A percentile compares a stretch with the other conserved stretches of the same genome.
phyloP scores from a whole-genome alignment of 768 basidiomycete species.

The Mycena filopes region DNA sequence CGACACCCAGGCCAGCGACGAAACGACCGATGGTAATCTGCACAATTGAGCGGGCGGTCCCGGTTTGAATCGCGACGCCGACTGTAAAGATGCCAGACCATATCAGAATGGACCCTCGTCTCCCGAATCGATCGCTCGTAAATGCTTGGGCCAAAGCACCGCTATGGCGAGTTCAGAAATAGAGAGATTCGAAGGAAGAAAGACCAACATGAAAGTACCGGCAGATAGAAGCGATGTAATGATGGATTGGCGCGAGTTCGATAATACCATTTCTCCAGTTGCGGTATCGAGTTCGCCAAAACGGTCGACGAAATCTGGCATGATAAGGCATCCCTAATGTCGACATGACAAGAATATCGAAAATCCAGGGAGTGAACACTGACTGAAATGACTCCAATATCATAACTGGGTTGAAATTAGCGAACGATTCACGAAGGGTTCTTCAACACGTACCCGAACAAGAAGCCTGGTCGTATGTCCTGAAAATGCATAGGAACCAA shows the following conservation, averaged over 20 bases:
- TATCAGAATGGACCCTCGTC: conserved; percentile 78
- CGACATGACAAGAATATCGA: not conserved
- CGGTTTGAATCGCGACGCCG: conserved; percentile 78
- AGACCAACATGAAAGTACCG: conserved; percentile 65
- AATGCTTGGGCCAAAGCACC: conserved; percentile 78
- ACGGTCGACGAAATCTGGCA: conserved; percentile 78
- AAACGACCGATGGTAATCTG: conserved; percentile 82
- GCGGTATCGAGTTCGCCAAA: conserved; percentile 63
- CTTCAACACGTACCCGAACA: conserved; percentile 62
- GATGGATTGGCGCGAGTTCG: conserved; percentile 74
- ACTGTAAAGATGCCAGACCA: conserved; percentile 81
- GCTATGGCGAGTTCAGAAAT: conserved; percentile 38
- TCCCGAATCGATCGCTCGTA: conserved; percentile 78
- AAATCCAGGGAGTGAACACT: conserved; percentile 29
- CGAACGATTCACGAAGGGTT: not conserved
- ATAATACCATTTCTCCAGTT: conserved; percentile 61
- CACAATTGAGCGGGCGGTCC: conserved; percentile 63
- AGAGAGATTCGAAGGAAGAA: not conserved
- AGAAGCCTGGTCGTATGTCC: conserved; percentile 54
- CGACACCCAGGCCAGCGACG: conserved; percentile 81
- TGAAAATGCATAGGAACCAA: not conserved
- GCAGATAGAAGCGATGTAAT: conserved; percentile 84
- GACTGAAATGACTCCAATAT: conserved; percentile 82
- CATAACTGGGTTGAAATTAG: conserved; percentile 45
- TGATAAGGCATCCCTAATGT: conserved; percentile 78